Conservation (phyloP, 495 filamentous ascomycete species). For the Penicillium taxi region DNA sequence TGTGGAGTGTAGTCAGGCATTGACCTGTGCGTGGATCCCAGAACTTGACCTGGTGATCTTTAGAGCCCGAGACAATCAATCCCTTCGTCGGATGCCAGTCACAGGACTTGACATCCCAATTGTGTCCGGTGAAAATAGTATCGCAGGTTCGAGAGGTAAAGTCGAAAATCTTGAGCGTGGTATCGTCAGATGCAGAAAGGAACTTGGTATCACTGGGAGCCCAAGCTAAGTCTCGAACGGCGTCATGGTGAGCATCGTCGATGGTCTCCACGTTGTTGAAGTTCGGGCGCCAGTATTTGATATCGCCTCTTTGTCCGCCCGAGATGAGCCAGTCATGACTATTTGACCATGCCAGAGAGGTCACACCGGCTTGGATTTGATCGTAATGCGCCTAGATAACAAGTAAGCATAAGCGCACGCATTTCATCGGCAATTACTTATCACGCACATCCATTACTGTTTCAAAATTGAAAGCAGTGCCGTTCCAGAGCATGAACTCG, state of each 20-base stretch:
- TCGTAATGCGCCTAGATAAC: constrained; percentile 71
- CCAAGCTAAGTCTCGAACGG: constrained; percentile 87
- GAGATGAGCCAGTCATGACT: constrained; percentile 95
- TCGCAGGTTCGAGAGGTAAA: constrained; percentile 82
- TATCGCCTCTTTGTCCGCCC: constrained; percentile 85
- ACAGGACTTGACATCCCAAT: constrained; percentile 92
- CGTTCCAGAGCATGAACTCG: constrained; percentile 98
- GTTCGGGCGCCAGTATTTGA: constrained; percentile 99
- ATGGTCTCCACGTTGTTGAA: constrained; percentile 98
- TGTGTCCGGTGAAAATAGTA: constrained; percentile 74
- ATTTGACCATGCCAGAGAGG: constrained; percentile 81
- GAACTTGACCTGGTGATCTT: constrained; percentile 93
- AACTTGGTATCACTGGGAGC: constrained; percentile 91
- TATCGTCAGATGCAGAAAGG: constrained; percentile 90
- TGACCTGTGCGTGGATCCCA: constrained; percentile 91
- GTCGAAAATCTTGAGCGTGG: constrained; percentile 88
- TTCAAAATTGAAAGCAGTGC: constrained; percentile 97
- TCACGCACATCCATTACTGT: constrained; percentile 80
- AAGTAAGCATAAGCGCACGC: not conserved
- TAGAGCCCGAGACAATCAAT: constrained; percentile 88
- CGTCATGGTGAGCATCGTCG: constrained; percentile 80
- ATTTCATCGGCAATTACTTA: too few relatives aligned
- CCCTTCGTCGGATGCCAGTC: constrained; percentile 98
- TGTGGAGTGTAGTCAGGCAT: constrained; percentile 87
- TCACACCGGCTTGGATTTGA: constrained; percentile 63